Percentiles rank a stretch among this genome's conserved stretches.
Conservation (phyloP, 305 asterid species). For the Salvia sclarea region DNA sequence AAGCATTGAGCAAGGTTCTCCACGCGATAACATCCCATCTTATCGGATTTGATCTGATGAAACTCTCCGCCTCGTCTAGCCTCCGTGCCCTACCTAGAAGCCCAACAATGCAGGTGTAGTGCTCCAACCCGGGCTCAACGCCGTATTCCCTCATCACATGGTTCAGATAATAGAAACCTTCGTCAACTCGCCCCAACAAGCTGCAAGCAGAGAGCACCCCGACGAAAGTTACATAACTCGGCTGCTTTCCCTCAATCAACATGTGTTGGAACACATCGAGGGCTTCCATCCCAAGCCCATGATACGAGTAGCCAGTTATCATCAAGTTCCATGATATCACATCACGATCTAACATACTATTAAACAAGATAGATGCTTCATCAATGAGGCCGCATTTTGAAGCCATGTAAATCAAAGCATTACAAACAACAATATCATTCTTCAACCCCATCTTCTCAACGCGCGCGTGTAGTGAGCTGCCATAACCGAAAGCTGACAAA, state of each 20-base stretch:
- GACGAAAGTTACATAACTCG: conserved; percentile 69
- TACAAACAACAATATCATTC: conserved; percentile 46
- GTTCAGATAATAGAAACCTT: conserved; percentile 63
- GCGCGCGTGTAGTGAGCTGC: conserved; percentile 64
- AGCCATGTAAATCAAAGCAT: conserved; percentile 71
- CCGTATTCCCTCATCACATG: conserved; percentile 51
- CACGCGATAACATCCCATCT: conserved; percentile 73
- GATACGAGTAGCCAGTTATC: conserved; percentile 65
- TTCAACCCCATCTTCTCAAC: conserved; percentile 58
- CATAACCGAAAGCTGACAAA: conserved; percentile 64
- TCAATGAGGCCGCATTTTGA: conserved; percentile 67
- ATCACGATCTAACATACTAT: conserved; percentile 44
- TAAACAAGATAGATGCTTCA: conserved; percentile 51
- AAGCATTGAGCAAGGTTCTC: conserved; percentile 85
- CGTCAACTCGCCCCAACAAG: conserved; percentile 60
- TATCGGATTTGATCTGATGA: conserved; percentile 55
- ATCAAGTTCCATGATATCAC: conserved; percentile 70
- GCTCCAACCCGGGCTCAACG: conserved; percentile 76
- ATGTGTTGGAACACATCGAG: conserved; percentile 53
- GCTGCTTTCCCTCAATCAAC: conserved; percentile 50
- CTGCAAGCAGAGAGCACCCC: conserved; percentile 86
- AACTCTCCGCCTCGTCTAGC: conserved; percentile 70
- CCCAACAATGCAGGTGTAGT: conserved; percentile 74
- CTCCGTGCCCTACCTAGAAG: conserved; percentile 65
- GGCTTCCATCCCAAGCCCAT: conserved; percentile 73